Evolutionary conservation across 768 basidiomycete genomes (phyloP), one percentile per base, ranked within the genome.

Genomic region (Brasilioporus rufonigricans): DNA sequence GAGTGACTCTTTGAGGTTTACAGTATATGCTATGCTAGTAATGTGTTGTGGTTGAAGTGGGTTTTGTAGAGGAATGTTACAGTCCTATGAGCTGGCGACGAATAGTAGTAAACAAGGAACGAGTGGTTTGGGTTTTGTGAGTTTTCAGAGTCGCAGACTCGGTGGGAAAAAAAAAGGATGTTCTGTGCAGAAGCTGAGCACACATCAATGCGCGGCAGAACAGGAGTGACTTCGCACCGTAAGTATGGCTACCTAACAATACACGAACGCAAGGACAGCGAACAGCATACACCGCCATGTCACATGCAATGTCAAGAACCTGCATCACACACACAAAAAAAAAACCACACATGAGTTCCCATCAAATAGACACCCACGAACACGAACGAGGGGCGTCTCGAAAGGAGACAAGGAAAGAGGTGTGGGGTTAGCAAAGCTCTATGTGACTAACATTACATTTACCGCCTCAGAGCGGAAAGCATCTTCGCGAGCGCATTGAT

Each of bases 401-500:
- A 21, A 21, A 12, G 11, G 14, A 41, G 14, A 6, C 4, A 5
- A 27, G 13, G 43, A 39, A 19, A 35, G 35, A 21, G 13, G n/a
- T 31, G 55, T 18, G 51, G 21, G 21, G 55, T 26, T 49, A 41
- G 50, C 38, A 57, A 63, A 48, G 44, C 52, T 56, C 55, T 44
- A 53, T 66, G 53, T 48, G 33, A 68, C 68, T 61, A 65, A 64
- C 66, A 58, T 68, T 60, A 64, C 64, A 66, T 60, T 69, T 50
- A 89, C 65, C 85, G 85, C 65, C 87, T 79, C 72, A 91, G 71
- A 48, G 88, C 87, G 53, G 86, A 91, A 55, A 94, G 76, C 90
- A 95, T 91, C 85, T 94, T 94, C 54, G 92, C 92, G 63, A 95
- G 77, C 39, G 90, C 82, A 64, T 86, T 86, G 74, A 93, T 93